These are phyloP conservation scores for Aschersonia sp. DNA, from an alignment of 2,329 filamentous ascomycete genomes.

Conservation along the genomic window DNA sequence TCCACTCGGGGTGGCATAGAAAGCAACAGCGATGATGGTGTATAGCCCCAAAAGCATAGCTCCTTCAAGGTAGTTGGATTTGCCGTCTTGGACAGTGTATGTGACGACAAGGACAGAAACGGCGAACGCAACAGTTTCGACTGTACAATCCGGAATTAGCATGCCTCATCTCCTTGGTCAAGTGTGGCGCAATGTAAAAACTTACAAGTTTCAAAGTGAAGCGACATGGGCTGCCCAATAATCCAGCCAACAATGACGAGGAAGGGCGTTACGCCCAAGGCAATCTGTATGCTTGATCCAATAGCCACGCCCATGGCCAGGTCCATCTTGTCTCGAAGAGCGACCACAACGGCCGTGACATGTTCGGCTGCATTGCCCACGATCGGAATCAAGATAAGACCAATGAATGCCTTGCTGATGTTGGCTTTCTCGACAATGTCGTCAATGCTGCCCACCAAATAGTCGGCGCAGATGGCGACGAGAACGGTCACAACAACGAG, in stretches of 20 bases:
- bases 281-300: conserved; percentile 71
- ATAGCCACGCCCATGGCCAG: conserved; percentile 66
- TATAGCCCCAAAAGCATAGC: conserved; percentile 48
- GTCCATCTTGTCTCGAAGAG: conserved; percentile 64
- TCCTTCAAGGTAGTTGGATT: conserved; percentile 73
- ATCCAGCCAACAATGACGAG: conserved; percentile 72
- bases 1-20: conserved; percentile 38
- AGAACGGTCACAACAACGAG: conserved; percentile 56
- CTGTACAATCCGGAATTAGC: conserved; percentile 13
- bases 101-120: conserved; percentile 63
- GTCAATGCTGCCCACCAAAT: conserved; percentile 64
- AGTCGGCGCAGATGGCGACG: conserved; percentile 63
- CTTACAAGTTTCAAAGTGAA: conserved; percentile 57
- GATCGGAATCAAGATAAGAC: conserved; percentile 65
- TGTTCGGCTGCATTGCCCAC: conserved; percentile 73
- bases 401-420: conserved; percentile 71
- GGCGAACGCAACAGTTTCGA: conserved; percentile 67
- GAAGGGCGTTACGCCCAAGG: conserved; percentile 66
- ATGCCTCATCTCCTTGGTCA: too few species aligned
- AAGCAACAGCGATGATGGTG: conserved; percentile 45
- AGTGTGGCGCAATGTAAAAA: too few species aligned
- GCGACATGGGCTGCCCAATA: conserved; percentile 56
- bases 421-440: conserved; percentile 52
- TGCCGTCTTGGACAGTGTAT: conserved; percentile 67
- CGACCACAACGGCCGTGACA: conserved; percentile 68